Conservation (phyloP, 352 stramenopile genomes). For the Phytophthora aleatoria region DNA sequence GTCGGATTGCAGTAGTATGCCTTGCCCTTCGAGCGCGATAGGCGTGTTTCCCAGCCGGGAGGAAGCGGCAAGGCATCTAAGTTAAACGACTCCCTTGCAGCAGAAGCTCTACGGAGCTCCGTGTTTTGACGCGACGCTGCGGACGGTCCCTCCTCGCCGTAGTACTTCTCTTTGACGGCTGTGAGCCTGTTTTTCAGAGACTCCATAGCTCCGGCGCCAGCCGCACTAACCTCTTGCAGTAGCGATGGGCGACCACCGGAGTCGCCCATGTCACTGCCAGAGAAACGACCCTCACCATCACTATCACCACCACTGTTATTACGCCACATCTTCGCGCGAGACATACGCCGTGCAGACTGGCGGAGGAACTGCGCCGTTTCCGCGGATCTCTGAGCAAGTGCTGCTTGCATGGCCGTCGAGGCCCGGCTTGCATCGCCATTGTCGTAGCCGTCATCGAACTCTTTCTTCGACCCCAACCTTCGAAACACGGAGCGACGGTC, state of each 20-base stretch:
- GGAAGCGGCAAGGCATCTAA: conserved; percentile 74
- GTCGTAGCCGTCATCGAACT: conserved; percentile 49
- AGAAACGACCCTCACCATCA: conserved; percentile 54
- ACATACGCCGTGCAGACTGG: conserved; percentile 73
- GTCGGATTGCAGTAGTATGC: conserved; percentile 86
- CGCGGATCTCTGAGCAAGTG: conserved; percentile 72
- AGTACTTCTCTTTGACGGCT: conserved; percentile 86
- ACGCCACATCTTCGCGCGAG: conserved; percentile 63
- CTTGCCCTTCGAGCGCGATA: conserved; percentile 86
- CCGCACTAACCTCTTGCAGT: conserved; percentile 67
- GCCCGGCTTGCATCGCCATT: conserved; percentile 46
- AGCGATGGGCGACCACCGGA: conserved; percentile 57
- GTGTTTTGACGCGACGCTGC: conserved; percentile 18
- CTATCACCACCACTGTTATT: conserved; percentile 40
- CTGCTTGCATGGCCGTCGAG: conserved; percentile 57
- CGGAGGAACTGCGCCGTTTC: conserved; percentile 82
- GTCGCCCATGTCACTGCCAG: conserved; percentile 52
- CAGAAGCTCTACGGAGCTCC: conserved; percentile 18
- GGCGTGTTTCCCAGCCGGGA: conserved; percentile 75
- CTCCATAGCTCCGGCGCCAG: conserved; percentile 65
- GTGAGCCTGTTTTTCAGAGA: conserved; percentile 72
- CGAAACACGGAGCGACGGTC: conserved; percentile 69
- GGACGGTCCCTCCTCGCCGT: conserved; percentile 48
- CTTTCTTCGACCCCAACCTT: conserved; percentile 79
- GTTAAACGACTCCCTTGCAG: conserved; percentile 63